Percentiles rank a stretch among this genome's conserved stretches.
These are phyloP conservation scores for Paramecium primaurelia DNA, from an alignment of 73 alveolate genomes.

Conservation along the genomic window DNA sequence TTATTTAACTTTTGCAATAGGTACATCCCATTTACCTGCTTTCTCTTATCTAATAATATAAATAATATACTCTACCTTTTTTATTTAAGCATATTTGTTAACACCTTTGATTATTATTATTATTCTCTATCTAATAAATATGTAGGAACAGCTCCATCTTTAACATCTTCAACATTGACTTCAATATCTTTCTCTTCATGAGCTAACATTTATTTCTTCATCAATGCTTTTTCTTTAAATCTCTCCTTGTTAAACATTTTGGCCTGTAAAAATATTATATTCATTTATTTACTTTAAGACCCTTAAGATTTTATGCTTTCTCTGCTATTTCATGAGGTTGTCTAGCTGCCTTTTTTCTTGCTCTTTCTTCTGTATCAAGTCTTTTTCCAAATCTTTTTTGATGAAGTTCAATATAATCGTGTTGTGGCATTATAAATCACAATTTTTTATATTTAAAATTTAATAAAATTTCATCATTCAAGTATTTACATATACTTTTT, in stretches of 20 bases:
- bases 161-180: constrained; percentile 80
- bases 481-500: background rate
- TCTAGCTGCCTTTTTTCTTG: constrained; percentile 94
- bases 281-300: constrained; percentile 70
- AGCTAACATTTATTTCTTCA: constrained; percentile 93
- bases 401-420: constrained; percentile 93
- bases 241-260: constrained; percentile 92
- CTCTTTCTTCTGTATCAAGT: constrained; percentile 88
- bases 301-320: constrained; percentile 90
- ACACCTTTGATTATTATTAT: constrained; percentile 89
- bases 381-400: constrained; percentile 93
- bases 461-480: background rate
- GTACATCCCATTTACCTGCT: constrained; percentile 99
- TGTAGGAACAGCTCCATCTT: constrained; percentile 98
- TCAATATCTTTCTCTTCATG: constrained; percentile 95
- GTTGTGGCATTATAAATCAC: constrained; percentile 86
- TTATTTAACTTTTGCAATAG: constrained; percentile 96
- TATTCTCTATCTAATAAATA: constrained; percentile 97
- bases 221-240: constrained; percentile 95
- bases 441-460: background rate
- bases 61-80: constrained; percentile 57
- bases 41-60: constrained; percentile 85
- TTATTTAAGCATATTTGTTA: constrained; percentile 96
- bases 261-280: constrained; percentile 56
- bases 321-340: constrained; percentile 82